Conservation (phyloP, 192 early-diverging fungal species). For the Linnemannia hyalina region DNA sequence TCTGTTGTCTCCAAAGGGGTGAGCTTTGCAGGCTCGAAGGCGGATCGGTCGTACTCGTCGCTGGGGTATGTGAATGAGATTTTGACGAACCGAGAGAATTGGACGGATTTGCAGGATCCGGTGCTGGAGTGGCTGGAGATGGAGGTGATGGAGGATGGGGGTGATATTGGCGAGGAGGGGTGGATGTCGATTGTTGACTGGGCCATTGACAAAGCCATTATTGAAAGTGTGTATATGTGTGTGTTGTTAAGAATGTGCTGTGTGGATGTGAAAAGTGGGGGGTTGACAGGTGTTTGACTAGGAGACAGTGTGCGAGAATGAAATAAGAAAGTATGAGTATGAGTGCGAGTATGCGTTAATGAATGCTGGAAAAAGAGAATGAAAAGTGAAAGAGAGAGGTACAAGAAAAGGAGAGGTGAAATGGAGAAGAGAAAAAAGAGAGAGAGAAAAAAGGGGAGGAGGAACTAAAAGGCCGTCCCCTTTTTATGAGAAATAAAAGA, state of each 20-base stretch:
- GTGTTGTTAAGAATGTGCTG: not conserved
- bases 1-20: slow-evolving; percentile 45
- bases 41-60: slow-evolving; percentile 61
- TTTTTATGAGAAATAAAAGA: not conserved
- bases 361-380: not conserved
- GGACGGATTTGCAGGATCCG: slow-evolving; percentile 48
- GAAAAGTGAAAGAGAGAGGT: slow-evolving; percentile 2
- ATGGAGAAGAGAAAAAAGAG: not conserved
- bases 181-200: not conserved
- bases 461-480: not conserved
- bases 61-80: slow-evolving; percentile 57
- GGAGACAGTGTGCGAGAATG: not conserved
- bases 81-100: slow-evolving; percentile 57
- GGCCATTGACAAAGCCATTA: not conserved
- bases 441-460: not conserved
- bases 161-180: not conserved
- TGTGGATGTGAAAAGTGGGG: not conserved
- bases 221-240: not conserved
- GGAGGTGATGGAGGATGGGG: slow-evolving; percentile 6
- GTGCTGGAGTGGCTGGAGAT: slow-evolving; percentile 4
- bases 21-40: slow-evolving; percentile 51
- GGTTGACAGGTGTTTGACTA: no score
- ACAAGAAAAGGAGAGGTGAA: not conserved
- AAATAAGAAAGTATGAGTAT: not conserved
- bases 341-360: not conserved